Conservation (phyloP, 176 grass and related monocot species). For the Eleusine coracana region DNA sequence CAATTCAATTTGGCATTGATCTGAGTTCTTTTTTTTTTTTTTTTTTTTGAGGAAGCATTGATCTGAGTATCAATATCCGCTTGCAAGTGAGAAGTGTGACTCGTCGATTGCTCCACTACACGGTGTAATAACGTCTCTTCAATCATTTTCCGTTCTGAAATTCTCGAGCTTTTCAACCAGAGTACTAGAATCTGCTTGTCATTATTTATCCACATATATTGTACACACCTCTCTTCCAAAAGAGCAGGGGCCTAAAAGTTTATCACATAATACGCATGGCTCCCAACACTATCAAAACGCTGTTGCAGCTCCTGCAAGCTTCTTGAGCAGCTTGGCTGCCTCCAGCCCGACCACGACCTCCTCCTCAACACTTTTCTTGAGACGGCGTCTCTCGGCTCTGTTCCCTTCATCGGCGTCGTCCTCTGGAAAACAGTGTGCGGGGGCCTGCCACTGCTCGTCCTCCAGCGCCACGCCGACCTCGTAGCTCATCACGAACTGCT, state of each 20-base stretch:
- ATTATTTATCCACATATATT: not conserved
- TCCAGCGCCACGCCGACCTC: conserved; percentile 55
- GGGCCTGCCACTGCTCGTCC: conserved; percentile 65
- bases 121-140: no score
- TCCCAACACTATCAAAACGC: not conserved
- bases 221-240: not conserved
- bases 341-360: not conserved
- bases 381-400: not conserved
- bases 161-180: no score
- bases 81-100: no score
- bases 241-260: not conserved
- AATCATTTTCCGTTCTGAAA: no score
- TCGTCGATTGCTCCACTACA: no score
- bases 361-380: not conserved
- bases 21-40: no score
- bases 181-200: not conserved
- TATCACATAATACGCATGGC: not conserved
- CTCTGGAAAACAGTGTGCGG: conserved; percentile 48
- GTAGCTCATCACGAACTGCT: conserved; percentile 64
- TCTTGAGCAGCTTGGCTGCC: not conserved
- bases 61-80: no score
- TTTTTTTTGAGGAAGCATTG: no score
- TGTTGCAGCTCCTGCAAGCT: conserved; percentile 9
- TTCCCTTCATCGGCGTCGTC: not conserved
- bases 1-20: no score